Evolutionary conservation across 2,329 filamentous ascomycete genomes (phyloP), one percentile per base, ranked within the genome.

Genomic region (Fusarium buharicum): DNA sequence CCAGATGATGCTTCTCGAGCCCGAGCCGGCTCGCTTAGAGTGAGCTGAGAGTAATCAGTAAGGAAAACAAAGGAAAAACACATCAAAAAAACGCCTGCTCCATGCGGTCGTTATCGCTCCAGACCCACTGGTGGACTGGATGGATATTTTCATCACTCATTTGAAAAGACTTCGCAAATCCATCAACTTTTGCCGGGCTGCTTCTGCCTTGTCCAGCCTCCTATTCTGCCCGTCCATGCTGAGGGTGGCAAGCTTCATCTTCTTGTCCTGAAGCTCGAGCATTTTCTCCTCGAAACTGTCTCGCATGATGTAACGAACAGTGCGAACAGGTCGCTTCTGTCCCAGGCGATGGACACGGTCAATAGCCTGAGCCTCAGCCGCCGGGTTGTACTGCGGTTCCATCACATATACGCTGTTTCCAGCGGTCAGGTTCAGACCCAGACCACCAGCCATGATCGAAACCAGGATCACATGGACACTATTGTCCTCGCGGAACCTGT

Each of bases 381-480:
- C 93, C 0, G 95, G 95, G 71, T 99, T 99, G 79, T 94, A 99
- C 73, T 97, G 93, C 6, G 95, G 95, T 74, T 99, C 95, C 94
- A 99, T 98, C 70, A 98, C 90, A 74, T 95, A 98, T 13, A 96
- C 94, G 51, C 86, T 90, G 73, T 88, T 95, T 28, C 90, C 94
- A 0, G 91, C 83, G 0, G 93, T 97, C 50, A 98, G 80, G 72
- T 98, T 98, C 34, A 98, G 86, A 13, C 94, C 94, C 14, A 97
- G 85, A 16, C 95, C 94, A 63, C 94, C 95, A 0, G 94, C 94
- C 72, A 89, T 92, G 76, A 97, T 96, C 10, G 92, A 97, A 13
- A 97, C 92, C 10, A 98, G 85, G 46, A 98, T 93, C 49, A 97
- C 89, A 28, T 88, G 87, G 31, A 96, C 84, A 1, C 75, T 77